Evolutionary conservation across 345 rosid species (phyloP).

Genomic region (Lumnitzera littorea): DNA sequence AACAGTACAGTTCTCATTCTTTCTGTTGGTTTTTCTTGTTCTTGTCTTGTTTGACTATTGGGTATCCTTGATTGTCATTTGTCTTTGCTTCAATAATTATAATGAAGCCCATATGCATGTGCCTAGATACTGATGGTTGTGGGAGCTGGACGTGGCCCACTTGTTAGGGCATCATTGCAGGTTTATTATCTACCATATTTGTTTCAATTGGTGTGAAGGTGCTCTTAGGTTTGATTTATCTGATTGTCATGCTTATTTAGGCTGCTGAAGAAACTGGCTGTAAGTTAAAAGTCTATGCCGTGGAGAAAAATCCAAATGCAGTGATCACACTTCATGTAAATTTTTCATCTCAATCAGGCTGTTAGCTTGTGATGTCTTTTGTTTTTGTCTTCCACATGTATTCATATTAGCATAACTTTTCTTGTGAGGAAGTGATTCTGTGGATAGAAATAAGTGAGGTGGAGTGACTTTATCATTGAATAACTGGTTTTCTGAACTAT

Average conservation of each 20-base stretch:
- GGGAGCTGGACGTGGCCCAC: conserved; percentile 99
- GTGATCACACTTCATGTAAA: conserved; percentile 96
- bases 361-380: not conserved
- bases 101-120: conserved; percentile 7
- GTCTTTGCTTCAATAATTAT: not conserved
- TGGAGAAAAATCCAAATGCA: conserved; percentile 99
- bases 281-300: conserved; percentile 78
- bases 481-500: not conserved
- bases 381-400: not conserved
- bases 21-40: conserved; percentile 1
- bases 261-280: conserved; percentile 96
- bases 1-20: conserved; percentile 42
- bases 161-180: conserved; percentile 96
- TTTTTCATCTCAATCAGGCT: not conserved
- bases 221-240: conserved; percentile 7
- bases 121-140: conserved; percentile 93
- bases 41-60: not conserved
- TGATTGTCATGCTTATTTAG: conserved; percentile 31
- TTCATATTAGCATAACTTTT: not conserved
- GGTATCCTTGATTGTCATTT: not conserved
- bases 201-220: not conserved
- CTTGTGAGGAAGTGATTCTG: not conserved
- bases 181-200: conserved; percentile 26
- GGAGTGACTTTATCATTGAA: not conserved
- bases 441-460: not conserved